phyloP scores from a whole-genome alignment of 2,329 filamentous ascomycete genomes.

The Teratosphaeria destructans region DNA sequence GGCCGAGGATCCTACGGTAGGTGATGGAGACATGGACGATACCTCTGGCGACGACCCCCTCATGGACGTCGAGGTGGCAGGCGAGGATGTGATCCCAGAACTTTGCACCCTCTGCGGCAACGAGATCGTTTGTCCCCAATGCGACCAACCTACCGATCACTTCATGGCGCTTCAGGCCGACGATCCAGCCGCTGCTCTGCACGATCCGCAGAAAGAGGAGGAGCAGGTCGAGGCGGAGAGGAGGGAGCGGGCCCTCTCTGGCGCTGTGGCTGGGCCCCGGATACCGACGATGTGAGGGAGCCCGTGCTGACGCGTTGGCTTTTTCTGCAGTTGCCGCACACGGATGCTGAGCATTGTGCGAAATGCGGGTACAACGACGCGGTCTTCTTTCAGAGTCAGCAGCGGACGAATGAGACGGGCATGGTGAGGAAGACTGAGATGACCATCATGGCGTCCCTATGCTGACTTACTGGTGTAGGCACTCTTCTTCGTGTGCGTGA shows the following conservation, averaged over 20 bases:
- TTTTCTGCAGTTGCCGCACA: slow-evolving; percentile 62
- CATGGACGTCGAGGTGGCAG: slow-evolving; percentile 10
- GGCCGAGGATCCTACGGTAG: slow-evolving; percentile 94
- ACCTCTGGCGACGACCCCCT: slow-evolving; percentile 3
- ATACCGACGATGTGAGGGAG: slow-evolving; percentile 14
- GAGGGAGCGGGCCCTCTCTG: slow-evolving; percentile 19
- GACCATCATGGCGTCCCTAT: background rate
- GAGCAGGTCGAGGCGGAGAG: slow-evolving; percentile 19
- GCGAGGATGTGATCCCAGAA: slow-evolving; percentile 28
- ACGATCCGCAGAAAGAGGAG: slow-evolving; percentile 13
- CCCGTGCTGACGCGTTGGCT: slow-evolving; percentile 26
- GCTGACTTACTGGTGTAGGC: slow-evolving; percentile 26
- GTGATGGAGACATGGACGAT: slow-evolving; percentile 35
- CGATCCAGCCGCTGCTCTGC: slow-evolving; percentile 21
- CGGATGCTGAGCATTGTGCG: slow-evolving; percentile 71
- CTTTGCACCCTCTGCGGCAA: slow-evolving; percentile 51
- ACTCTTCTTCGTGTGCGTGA: slow-evolving; percentile 67
- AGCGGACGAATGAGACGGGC: slow-evolving; percentile 91
- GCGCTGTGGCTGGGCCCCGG: slow-evolving; percentile 14
- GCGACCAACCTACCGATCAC: slow-evolving; percentile 36
- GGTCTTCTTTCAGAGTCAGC: slow-evolving; percentile 98
- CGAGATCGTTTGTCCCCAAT: slow-evolving; percentile 44
- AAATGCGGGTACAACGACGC: slow-evolving; percentile 78
- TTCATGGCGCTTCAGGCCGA: slow-evolving; percentile 36
- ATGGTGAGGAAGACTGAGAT: slow-evolving; percentile 60